Percentiles rank a stretch among this genome's conserved stretches.
Conservation (phyloP, 805 yeast genomes). For the Teunomyces barrocoloradensis region DNA sequence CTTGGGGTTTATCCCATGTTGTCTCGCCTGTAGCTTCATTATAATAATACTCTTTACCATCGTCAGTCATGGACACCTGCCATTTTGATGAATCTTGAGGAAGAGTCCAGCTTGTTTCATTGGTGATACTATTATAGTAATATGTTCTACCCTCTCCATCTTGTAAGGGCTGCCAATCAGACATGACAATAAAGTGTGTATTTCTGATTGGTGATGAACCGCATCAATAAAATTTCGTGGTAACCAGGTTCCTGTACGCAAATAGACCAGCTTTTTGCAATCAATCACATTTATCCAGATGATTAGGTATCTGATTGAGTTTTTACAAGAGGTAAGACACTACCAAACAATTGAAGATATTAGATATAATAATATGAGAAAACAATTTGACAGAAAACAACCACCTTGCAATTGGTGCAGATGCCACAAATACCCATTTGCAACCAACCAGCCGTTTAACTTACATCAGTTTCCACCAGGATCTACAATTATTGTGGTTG, state of each 20-base stretch:
- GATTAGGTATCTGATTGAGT: not conserved
- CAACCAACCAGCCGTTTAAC: not conserved
- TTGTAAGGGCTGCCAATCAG: constrained; percentile 59
- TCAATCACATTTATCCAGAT: not conserved
- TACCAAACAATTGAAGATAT: not conserved
- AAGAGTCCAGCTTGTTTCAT: constrained; percentile 77
- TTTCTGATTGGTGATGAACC: not conserved
- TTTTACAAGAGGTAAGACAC: not conserved
- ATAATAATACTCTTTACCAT: constrained; percentile 64
- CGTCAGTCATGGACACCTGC: constrained; percentile 52
- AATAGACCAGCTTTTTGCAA: not conserved
- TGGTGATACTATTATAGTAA: constrained; percentile 64
- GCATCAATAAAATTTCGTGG: constrained; percentile 1
- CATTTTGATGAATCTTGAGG: constrained; percentile 46
- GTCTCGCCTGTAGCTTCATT: constrained; percentile 63
- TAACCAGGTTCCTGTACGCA: not conserved
- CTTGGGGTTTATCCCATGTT: constrained; percentile 77
- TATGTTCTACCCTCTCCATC: constrained; percentile 69
- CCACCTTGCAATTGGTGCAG: not conserved
- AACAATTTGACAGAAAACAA: not conserved
- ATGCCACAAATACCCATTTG: not conserved
- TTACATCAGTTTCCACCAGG: constrained; percentile 10
- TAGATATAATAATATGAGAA: too few relatives aligned
- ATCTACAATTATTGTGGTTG: constrained; percentile 18
- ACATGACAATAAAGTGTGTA: constrained; percentile 8